phyloP scores from a whole-genome alignment of 2,329 filamentous ascomycete species.

The Aspergillus awamori region DNA sequence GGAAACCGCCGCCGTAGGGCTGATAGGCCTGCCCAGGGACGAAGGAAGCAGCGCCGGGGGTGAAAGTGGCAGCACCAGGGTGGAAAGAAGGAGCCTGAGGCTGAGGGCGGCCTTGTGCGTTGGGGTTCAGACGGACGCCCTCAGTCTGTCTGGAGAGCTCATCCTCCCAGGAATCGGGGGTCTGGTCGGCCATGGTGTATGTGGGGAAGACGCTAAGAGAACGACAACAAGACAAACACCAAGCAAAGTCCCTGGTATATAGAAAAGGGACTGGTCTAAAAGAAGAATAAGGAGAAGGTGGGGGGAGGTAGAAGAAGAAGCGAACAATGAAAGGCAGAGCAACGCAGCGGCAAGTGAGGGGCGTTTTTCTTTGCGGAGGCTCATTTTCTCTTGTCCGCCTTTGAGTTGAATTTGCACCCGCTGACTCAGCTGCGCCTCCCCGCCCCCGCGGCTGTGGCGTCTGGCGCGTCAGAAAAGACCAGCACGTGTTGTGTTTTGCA shows the following conservation, averaged over 20 bases:
- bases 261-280: slow-evolving; percentile 17
- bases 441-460: slow-evolving; percentile 18
- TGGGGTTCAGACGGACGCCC: slow-evolving; percentile 72
- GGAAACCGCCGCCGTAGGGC: slow-evolving; percentile 57
- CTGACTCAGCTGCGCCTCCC: slow-evolving; percentile 32
- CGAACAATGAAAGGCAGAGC: slow-evolving; percentile 6
- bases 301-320: slow-evolving; percentile 6
- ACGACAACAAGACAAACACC: slow-evolving; percentile 27
- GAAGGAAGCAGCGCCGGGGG: slow-evolving; percentile 70
- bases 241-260: slow-evolving; percentile 17
- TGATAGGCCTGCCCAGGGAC: slow-evolving; percentile 71
- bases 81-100: slow-evolving; percentile 61
- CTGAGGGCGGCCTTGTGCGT: slow-evolving; percentile 54
- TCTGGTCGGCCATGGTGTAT: slow-evolving; percentile 71
- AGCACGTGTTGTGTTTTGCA: slow-evolving; percentile 9
- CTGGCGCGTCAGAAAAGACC: slow-evolving; percentile 13
- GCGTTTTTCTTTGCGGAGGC: slow-evolving; percentile 20
- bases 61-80: slow-evolving; percentile 66
- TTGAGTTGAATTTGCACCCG: slow-evolving; percentile 31
- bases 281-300: slow-evolving; percentile 14
- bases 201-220: slow-evolving; percentile 19
- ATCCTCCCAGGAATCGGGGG: slow-evolving; percentile 91
- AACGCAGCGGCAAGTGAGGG: slow-evolving; percentile 28
- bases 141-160: slow-evolving; percentile 78
- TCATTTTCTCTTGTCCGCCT: not conserved